A percentile compares a stretch with the other conserved stretches of the same genome.
These are phyloP conservation scores for Teunomyces atbi DNA, from an alignment of 805 yeast species.

Conservation along the genomic window DNA sequence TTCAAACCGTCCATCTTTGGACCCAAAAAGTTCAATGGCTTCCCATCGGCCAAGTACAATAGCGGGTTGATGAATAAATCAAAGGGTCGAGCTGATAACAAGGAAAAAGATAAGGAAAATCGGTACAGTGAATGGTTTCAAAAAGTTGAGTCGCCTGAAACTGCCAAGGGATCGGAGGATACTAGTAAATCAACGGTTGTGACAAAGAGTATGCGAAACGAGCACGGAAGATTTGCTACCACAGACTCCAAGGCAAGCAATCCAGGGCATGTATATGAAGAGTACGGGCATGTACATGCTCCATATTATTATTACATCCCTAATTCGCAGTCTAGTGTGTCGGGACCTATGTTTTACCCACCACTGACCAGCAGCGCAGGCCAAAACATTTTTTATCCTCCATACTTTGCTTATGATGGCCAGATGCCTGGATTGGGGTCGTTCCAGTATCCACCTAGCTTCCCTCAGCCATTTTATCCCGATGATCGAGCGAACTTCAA, in stretches of 20 bases:
- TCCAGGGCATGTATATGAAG: background rate
- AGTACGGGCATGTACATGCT: constrained; percentile 3
- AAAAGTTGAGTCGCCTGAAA: constrained; percentile 1
- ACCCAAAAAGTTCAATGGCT: constrained; percentile 11
- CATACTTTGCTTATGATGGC: constrained; percentile 23
- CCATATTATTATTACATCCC: constrained; percentile 21
- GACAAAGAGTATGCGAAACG: background rate
- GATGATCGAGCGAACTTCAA: constrained; percentile 2
- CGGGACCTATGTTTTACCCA: constrained; percentile 7
- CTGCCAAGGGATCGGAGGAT: background rate
- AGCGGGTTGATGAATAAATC: background rate
- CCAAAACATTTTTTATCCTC: constrained; percentile 26
- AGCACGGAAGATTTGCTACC: background rate
- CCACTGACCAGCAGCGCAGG: constrained; percentile 16
- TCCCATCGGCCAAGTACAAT: constrained; percentile 4
- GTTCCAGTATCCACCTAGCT: constrained; percentile 4
- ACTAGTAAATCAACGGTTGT: background rate
- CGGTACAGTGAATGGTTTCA: constrained; percentile 3
- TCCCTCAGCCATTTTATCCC: constrained; percentile 12
- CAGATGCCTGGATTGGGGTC: constrained; percentile 15
- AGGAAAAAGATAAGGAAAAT: background rate
- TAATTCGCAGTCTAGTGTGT: constrained; percentile 19
- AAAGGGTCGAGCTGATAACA: background rate
- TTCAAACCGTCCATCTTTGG: background rate
- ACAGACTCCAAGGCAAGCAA: background rate